Conservation (phyloP, 2,329 filamentous ascomycete genomes). For the Talaromyces sp. region DNA sequence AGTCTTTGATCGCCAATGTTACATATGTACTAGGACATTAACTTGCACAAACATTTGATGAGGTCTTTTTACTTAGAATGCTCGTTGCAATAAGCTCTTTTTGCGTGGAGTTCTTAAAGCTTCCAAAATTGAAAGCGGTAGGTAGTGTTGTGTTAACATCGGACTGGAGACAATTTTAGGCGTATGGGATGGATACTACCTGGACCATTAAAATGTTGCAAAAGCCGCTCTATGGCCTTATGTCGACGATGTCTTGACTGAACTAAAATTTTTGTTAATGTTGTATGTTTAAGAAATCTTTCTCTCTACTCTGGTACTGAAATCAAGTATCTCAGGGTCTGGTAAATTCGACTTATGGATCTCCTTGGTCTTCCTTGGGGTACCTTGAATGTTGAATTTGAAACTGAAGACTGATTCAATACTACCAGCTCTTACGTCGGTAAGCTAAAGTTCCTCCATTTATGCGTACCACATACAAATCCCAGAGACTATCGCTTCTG, state of each 20-base stretch:
- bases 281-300: neutral
- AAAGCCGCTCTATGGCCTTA: neutral
- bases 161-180: constrained; percentile 2
- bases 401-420: constrained; percentile 61
- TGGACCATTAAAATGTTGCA: neutral
- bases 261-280: constrained; percentile 47
- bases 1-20: too few relatives aligned
- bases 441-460: neutral
- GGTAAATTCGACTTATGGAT: constrained; percentile 50
- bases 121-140: neutral
- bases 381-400: constrained; percentile 58
- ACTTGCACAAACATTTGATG: too few relatives aligned
- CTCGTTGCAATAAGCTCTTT: neutral
- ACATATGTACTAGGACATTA: too few relatives aligned
- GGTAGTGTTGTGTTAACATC: constrained; percentile 57
- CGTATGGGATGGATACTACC: neutral
- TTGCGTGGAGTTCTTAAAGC: too few relatives aligned
- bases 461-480: neutral
- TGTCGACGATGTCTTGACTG: constrained; percentile 1
- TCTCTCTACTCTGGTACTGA: neutral
- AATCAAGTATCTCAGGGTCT: constrained; percentile 36
- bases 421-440: constrained; percentile 37
- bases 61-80: too few relatives aligned
- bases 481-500: constrained; percentile 44
- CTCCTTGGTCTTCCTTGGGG: constrained; percentile 52